Conservation (phyloP, 140 eudicot species). For the Bidens hawaiensis region DNA sequence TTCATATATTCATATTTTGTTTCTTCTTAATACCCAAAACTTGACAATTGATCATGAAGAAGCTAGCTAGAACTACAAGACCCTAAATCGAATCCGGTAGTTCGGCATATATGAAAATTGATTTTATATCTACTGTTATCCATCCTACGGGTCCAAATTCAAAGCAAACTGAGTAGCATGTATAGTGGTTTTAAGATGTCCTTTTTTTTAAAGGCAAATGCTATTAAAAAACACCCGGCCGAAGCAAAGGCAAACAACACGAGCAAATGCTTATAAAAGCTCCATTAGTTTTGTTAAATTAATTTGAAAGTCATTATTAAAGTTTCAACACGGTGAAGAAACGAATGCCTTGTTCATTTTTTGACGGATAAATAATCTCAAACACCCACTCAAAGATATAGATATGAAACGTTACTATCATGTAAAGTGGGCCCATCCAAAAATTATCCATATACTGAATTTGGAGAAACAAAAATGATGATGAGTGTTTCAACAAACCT, state of each 20-base stretch:
- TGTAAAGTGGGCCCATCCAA: not conserved
- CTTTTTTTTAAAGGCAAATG: too few relatives aligned
- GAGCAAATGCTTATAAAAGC: too few relatives aligned
- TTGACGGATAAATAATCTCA: slow-evolving; percentile 2
- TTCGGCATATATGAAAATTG: too few relatives aligned
- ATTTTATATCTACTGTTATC: not conserved
- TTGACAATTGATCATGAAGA: too few relatives aligned
- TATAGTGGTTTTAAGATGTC: not conserved
- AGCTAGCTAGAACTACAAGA: too few relatives aligned
- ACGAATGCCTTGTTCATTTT: not conserved
- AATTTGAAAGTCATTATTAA: not conserved
- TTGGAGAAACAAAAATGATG: not conserved
- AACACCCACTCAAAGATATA: not conserved
- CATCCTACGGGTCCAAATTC: not conserved
- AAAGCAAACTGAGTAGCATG: not conserved
- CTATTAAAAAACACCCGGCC: too few relatives aligned
- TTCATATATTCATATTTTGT: not conserved
- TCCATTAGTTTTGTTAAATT: not conserved
- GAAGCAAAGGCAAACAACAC: too few relatives aligned
- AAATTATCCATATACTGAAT: not conserved
- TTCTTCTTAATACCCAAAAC: too few relatives aligned
- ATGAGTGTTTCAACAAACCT: not conserved
- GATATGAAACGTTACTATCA: not conserved
- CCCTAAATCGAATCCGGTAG: not conserved
- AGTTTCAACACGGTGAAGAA: not conserved